A percentile compares a stretch with the other conserved stretches of the same genome.
These are phyloP conservation scores for Melianthus villosus DNA, from an alignment of 441 rosid genomes.

Conservation along the genomic window DNA sequence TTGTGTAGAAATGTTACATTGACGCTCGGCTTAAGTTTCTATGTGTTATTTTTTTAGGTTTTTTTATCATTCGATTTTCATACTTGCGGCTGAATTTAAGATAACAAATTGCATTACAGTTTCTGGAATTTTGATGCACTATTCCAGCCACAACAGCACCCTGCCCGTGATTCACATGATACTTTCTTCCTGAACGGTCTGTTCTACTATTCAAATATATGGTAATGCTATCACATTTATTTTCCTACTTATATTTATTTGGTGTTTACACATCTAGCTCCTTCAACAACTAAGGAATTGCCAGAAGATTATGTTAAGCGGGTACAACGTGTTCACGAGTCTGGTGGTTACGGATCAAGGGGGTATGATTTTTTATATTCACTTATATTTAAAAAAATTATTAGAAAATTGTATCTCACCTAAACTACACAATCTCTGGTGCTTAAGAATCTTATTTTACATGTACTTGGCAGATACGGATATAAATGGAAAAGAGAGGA, in stretches of 20 bases:
- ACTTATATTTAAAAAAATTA: too few relatives aligned
- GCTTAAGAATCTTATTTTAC: too few relatives aligned
- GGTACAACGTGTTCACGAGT: conserved; percentile 62
- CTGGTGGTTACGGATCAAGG: conserved; percentile 77
- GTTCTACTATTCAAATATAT: too few relatives aligned
- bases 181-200: conserved; percentile 71
- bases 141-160: conserved; percentile 95
- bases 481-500: conserved; percentile 95
- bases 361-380: conserved; percentile 35
- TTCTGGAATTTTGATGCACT: conserved; percentile 95
- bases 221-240: too few relatives aligned
- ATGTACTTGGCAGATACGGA: conserved; percentile 32
- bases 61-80: too few relatives aligned
- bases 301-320: conserved; percentile 78
- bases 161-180: conserved; percentile 95
- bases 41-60: too few relatives aligned
- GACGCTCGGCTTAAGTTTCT: too few relatives aligned
- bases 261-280: conserved; percentile 30
- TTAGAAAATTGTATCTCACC: too few relatives aligned
- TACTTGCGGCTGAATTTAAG: too few relatives aligned
- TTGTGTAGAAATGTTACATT: too few relatives aligned
- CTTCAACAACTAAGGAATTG: conserved; percentile 51
- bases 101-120: conserved; percentile 26
- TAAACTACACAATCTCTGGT: too few relatives aligned
- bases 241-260: conserved; percentile 9